These are phyloP conservation scores for Phytophthora litchii DNA, from an alignment of 352 stramenopile genomes.

Conservation along the genomic window DNA sequence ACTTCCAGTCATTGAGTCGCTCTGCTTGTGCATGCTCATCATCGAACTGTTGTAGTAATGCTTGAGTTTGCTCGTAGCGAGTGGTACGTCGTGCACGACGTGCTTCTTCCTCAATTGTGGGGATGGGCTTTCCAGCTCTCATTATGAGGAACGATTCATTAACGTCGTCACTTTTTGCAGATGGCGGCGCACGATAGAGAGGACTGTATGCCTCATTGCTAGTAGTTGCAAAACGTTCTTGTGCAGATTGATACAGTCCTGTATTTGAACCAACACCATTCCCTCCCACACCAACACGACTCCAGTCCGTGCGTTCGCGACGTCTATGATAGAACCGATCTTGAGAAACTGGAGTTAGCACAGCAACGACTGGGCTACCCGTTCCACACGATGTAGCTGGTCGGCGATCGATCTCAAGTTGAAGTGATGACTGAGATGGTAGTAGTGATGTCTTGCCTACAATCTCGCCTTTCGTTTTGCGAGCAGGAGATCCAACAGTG, in stretches of 20 bases:
- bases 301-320: conserved; percentile 75
- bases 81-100: conserved; percentile 40
- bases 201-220: conserved; percentile 57
- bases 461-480: conserved; percentile 1
- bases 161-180: conserved; percentile 8
- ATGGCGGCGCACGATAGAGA: conserved; percentile 36
- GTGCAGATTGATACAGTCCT: conserved; percentile 42
- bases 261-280: conserved; percentile 57
- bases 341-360: conserved; percentile 43
- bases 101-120: conserved; percentile 42
- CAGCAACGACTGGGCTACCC: conserved; percentile 27
- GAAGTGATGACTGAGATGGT: conserved; percentile 34
- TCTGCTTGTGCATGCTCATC: conserved; percentile 35
- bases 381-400: conserved; percentile 22
- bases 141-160: conserved; percentile 44
- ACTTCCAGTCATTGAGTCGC: conserved; percentile 59
- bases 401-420: conserved; percentile 28
- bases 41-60: conserved; percentile 42
- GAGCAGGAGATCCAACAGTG: conserved; percentile 1
- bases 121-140: conserved; percentile 36
- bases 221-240: conserved; percentile 69
- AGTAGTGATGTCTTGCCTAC: conserved; percentile 12
- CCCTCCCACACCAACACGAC: conserved; percentile 71
- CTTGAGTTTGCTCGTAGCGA: conserved; percentile 53
- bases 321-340: conserved; percentile 67